Percentiles rank a stretch among this genome's conserved stretches.
phyloP scores from a whole-genome alignment of 2,329 filamentous ascomycete genomes.

The Plectosphaerella cucumerina region DNA sequence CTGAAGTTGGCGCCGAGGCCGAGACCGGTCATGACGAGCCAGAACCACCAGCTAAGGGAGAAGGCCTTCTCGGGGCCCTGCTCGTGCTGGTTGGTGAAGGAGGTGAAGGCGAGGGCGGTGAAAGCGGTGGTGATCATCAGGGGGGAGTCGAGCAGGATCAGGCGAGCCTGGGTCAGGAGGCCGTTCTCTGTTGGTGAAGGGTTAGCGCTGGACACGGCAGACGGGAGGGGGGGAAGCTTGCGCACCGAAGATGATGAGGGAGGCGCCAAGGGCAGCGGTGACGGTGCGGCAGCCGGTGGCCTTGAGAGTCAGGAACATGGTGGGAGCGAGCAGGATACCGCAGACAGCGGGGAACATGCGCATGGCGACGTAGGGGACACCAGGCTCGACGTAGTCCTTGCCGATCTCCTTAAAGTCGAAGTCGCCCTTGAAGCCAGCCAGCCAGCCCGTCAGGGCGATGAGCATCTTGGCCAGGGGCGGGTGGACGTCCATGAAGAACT shows the following conservation, averaged over 20 bases:
- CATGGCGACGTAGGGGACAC: slow-evolving; percentile 97
- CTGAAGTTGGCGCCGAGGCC: slow-evolving; percentile 86
- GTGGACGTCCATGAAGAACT: slow-evolving; percentile 99
- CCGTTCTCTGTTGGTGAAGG: slow-evolving; percentile 69
- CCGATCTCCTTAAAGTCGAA: slow-evolving; percentile 99
- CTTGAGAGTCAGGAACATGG: slow-evolving; percentile 93
- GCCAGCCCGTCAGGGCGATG: slow-evolving; percentile 89
- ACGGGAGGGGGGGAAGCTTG: slow-evolving; percentile 18
- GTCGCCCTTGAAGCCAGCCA: slow-evolving; percentile 89
- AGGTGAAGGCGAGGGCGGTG: slow-evolving; percentile 84
- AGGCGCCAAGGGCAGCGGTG: slow-evolving; percentile 78
- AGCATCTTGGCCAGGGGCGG: slow-evolving; percentile 95
- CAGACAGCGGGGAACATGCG: slow-evolving; percentile 86
- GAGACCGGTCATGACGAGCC: slow-evolving; percentile 82
- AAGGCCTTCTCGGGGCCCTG: slow-evolving; percentile 87
- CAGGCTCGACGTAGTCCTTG: slow-evolving; percentile 94
- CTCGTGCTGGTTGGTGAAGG: slow-evolving; percentile 96
- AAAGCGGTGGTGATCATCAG: slow-evolving; percentile 90
- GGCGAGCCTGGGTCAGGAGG: slow-evolving; percentile 86
- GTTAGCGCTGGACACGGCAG: slow-evolving; percentile 19
- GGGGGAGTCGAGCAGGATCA: slow-evolving; percentile 94
- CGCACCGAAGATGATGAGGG: slow-evolving; percentile 85
- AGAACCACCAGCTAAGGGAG: slow-evolving; percentile 93
- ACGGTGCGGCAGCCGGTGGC: slow-evolving; percentile 82
- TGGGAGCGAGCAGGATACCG: slow-evolving; percentile 82